Conservation (phyloP, 2,329 filamentous ascomycete species). For the Ceratocystiopsis sp. region DNA sequence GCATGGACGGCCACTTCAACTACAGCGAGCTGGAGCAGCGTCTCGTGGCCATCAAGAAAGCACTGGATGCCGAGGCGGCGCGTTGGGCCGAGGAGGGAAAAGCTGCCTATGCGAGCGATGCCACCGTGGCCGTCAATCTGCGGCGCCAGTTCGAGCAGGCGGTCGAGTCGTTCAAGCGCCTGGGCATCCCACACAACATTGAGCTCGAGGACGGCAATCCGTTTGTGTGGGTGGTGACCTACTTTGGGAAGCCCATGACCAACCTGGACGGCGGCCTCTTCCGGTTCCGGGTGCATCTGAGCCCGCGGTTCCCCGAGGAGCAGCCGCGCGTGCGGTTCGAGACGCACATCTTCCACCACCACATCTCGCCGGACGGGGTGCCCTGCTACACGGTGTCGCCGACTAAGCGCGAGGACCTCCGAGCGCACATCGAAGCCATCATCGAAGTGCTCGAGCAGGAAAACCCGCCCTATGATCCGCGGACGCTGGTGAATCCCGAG, state of each 20-base stretch:
- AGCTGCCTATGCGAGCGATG: conserved; percentile 43
- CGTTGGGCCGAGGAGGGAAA: conserved; percentile 57
- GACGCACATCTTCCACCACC: conserved; percentile 73
- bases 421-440: conserved; percentile 69
- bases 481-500: conserved; percentile 72
- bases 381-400: conserved; percentile 61
- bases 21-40: conserved; percentile 59
- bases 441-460: conserved; percentile 76
- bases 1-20: conserved; percentile 75
- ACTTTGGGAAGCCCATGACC: conserved; percentile 84
- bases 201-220: conserved; percentile 67
- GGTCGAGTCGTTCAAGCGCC: conserved; percentile 53
- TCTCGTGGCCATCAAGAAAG: conserved; percentile 48
- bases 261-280: conserved; percentile 87
- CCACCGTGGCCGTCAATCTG: conserved; percentile 64
- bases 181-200: conserved; percentile 57
- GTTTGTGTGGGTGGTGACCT: conserved; percentile 75
- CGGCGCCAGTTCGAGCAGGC: conserved; percentile 75
- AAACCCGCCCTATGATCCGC: conserved; percentile 72
- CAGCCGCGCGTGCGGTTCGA: conserved; percentile 72
- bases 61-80: conserved; percentile 53
- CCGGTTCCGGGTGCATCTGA: conserved; percentile 62
- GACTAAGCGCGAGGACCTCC: conserved; percentile 53
- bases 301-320: conserved; percentile 70
- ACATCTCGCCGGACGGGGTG: conserved; percentile 63